phyloP scores from a whole-genome alignment of 345 rosid species.

The Heritiera littoralis region DNA sequence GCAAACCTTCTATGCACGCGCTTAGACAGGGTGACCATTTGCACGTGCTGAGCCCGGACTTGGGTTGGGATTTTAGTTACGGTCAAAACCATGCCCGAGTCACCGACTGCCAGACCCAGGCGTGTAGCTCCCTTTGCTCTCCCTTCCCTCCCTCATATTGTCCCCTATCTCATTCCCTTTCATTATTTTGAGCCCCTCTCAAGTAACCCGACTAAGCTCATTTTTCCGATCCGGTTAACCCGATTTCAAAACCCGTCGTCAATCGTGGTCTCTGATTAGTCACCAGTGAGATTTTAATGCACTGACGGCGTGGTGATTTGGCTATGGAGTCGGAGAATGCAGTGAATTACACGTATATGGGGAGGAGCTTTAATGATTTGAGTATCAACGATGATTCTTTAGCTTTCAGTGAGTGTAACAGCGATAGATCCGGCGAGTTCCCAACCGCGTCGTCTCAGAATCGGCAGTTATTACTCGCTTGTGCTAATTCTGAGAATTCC shows the following conservation, averaged over 20 bases:
- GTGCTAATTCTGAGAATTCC: conserved; percentile 58
- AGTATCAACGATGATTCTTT: conserved; percentile 52
- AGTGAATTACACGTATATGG: conserved; percentile 44
- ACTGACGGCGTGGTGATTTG: background rate
- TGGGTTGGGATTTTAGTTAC: conserved; percentile 3
- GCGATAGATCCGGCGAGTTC: conserved; percentile 96
- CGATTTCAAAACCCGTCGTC: background rate
- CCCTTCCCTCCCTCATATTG: conserved; percentile 6
- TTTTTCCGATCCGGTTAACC: conserved; percentile 4
- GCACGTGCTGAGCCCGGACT: conserved; percentile 40
- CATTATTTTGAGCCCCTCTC: conserved; percentile 1
- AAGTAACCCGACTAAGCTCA: background rate
- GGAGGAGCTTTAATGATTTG: conserved; percentile 41
- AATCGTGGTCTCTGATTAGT: background rate
- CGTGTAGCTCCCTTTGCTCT: conserved; percentile 17
- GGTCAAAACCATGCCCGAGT: conserved; percentile 42
- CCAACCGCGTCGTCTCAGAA: conserved; percentile 61
- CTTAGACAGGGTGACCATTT: conserved; percentile 33
- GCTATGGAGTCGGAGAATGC: conserved; percentile 49
- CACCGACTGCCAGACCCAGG: conserved; percentile 31
- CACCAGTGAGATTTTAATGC: conserved; percentile 25
- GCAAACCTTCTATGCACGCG: conserved; percentile 48
- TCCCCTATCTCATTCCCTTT: background rate
- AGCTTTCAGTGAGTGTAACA: conserved; percentile 91
- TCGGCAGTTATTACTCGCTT: conserved; percentile 64